These are phyloP conservation scores for Haematococcus sp. DNA, from an alignment of 139 green algal genomes.

Conservation along the genomic window DNA sequence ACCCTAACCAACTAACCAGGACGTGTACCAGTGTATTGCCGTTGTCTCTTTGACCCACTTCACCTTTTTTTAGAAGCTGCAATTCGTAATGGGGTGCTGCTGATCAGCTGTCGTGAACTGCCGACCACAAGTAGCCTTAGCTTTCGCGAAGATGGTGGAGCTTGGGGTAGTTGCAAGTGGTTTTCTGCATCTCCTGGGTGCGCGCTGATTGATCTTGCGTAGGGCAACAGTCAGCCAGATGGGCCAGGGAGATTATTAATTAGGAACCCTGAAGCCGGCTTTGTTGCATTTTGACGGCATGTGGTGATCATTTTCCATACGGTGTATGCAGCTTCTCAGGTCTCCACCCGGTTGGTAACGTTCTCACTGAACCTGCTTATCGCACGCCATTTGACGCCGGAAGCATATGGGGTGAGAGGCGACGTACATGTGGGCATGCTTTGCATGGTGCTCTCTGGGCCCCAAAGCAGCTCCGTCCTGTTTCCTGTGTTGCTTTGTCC, in stretches of 20 bases:
- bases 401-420: conserved; percentile 74
- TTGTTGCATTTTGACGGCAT: background rate
- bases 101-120: too few relatives aligned
- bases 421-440: background rate
- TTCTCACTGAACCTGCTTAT: conserved; percentile 84
- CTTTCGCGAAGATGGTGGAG: too few relatives aligned
- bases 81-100: too few relatives aligned
- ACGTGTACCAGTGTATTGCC: too few relatives aligned
- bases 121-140: too few relatives aligned
- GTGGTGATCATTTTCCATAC: too few relatives aligned
- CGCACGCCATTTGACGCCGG: conserved; percentile 66
- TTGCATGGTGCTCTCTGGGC: background rate
- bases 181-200: background rate
- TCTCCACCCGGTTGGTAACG: conserved; percentile 72
- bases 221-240: background rate
- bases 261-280: background rate
- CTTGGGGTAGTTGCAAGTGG: background rate
- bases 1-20: too few relatives aligned
- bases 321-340: conserved; percentile 74
- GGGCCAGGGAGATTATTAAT: background rate
- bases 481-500: too few relatives aligned
- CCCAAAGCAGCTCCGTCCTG: too few relatives aligned
- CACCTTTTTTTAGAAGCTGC: too few relatives aligned
- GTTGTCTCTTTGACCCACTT: too few relatives aligned
- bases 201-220: background rate